Evolutionary conservation across 768 basidiomycete genomes (phyloP).

Genomic region (Tricholoma terreum): DNA sequence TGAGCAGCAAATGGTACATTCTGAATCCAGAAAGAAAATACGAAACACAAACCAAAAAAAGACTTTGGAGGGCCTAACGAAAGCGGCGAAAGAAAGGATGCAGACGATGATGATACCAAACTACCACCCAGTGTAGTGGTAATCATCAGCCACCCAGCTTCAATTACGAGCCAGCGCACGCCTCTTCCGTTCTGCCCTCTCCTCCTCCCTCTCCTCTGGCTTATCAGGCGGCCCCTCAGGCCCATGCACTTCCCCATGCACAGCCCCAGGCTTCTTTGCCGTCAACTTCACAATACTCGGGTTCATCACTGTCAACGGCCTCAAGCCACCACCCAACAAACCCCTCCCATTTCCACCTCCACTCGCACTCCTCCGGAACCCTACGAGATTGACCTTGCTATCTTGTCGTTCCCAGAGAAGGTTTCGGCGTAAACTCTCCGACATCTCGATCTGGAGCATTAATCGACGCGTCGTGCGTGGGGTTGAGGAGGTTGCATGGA

Average conservation of each 20-base stretch:
- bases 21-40: too few species aligned
- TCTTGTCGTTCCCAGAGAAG: constrained; percentile 79
- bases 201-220: constrained; percentile 23
- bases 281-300: constrained; percentile 42
- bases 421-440: constrained; percentile 79
- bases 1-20: too few species aligned
- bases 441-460: constrained; percentile 84
- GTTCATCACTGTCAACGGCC: constrained; percentile 28
- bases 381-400: constrained; percentile 47
- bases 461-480: constrained; percentile 81
- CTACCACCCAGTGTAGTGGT: constrained; percentile 66
- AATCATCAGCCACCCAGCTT: constrained; percentile 64
- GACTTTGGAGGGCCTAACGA: too few species aligned
- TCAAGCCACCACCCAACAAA: too few species aligned
- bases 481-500: constrained; percentile 80
- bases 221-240: background rate
- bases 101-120: too few species aligned
- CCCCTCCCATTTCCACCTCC: constrained; percentile 21
- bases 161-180: constrained; percentile 55
- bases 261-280: constrained; percentile 28
- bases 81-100: too few species aligned
- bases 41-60: background rate
- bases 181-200: constrained; percentile 39
- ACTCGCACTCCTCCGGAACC: constrained; percentile 29
- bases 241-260: constrained; percentile 15